Conservation (phyloP, 108 stramenopile species). For the Nannochloropsis salina region DNA sequence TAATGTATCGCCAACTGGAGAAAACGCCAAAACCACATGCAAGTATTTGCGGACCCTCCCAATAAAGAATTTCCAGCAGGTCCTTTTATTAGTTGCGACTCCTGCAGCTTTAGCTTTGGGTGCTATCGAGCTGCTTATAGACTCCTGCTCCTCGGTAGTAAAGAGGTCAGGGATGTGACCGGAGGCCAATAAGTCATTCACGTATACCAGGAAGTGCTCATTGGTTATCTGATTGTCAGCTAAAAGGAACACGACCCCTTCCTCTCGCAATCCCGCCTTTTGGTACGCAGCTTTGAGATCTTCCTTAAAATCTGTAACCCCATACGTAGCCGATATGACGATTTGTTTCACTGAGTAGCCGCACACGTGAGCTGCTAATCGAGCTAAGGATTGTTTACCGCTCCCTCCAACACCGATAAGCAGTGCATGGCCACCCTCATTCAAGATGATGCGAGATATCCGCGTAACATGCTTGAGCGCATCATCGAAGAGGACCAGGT, state of each 20-base stretch:
- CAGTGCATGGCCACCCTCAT: constrained; percentile 62
- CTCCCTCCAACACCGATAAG: constrained; percentile 66
- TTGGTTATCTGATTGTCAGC: constrained; percentile 71
- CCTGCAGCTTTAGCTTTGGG: constrained; percentile 62
- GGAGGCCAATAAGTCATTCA: constrained; percentile 67
- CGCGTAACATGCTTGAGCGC: constrained; percentile 64
- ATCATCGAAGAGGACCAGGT: constrained; percentile 67
- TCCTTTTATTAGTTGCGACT: constrained; percentile 58
- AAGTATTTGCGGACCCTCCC: constrained; percentile 62
- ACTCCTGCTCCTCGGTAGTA: constrained; percentile 63
- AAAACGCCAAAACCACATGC: constrained; percentile 67
- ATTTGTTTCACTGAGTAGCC: constrained; percentile 61
- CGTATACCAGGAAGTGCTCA: constrained; percentile 67
- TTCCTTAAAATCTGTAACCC: constrained; percentile 68
- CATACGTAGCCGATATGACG: constrained; percentile 63
- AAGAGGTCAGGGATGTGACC: constrained; percentile 71
- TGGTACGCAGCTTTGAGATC: constrained; percentile 70
- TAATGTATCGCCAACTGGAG: constrained; percentile 65
- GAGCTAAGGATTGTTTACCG: constrained; percentile 62
- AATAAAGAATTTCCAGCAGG: constrained; percentile 71
- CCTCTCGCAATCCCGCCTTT: constrained; percentile 67
- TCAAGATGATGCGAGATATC: constrained; percentile 63
- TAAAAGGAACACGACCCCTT: constrained; percentile 67
- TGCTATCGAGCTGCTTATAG: constrained; percentile 60
- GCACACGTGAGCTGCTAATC: constrained; percentile 68